phyloP scores from a whole-genome alignment of 164 flowering plant genomes.

The Brasenia schreberi region DNA sequence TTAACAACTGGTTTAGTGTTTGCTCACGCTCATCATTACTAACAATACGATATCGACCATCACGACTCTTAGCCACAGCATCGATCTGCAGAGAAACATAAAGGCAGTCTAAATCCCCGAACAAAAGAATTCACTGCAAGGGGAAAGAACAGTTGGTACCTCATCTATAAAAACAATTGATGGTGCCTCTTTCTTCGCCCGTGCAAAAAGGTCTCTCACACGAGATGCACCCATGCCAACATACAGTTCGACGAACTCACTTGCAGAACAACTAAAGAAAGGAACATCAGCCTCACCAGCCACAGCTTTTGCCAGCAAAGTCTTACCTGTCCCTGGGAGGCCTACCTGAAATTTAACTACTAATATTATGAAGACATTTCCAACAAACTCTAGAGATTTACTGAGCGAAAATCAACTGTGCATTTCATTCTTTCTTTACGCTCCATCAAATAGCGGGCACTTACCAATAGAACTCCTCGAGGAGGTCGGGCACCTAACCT shows the following conservation, averaged over 20 bases:
- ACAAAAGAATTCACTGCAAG: constrained; percentile 1
- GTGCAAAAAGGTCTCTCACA: constrained; percentile 88
- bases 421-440: background rate
- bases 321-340: constrained; percentile 99
- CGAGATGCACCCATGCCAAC: constrained; percentile 99
- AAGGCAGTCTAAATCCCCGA: background rate
- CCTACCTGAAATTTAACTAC: constrained; percentile 64
- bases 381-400: background rate
- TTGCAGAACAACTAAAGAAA: constrained; percentile 93
- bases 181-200: constrained; percentile 96
- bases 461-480: constrained; percentile 95
- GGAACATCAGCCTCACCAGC: constrained; percentile 99
- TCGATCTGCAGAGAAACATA: constrained; percentile 52
- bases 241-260: constrained; percentile 96
- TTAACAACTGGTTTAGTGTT: constrained; percentile 90
- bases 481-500: constrained; percentile 98
- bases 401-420: background rate
- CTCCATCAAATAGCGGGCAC: constrained; percentile 12
- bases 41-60: constrained; percentile 78
- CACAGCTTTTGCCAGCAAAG: constrained; percentile 95
- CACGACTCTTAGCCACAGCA: constrained; percentile 99
- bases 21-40: constrained; percentile 98
- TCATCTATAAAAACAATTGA: constrained; percentile 96
- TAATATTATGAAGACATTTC: constrained; percentile 4
- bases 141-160: constrained; percentile 23